A percentile compares a stretch with the other conserved stretches of the same genome.
Conservation (phyloP, 352 stramenopile genomes). For the Globisporangium spiculum region DNA sequence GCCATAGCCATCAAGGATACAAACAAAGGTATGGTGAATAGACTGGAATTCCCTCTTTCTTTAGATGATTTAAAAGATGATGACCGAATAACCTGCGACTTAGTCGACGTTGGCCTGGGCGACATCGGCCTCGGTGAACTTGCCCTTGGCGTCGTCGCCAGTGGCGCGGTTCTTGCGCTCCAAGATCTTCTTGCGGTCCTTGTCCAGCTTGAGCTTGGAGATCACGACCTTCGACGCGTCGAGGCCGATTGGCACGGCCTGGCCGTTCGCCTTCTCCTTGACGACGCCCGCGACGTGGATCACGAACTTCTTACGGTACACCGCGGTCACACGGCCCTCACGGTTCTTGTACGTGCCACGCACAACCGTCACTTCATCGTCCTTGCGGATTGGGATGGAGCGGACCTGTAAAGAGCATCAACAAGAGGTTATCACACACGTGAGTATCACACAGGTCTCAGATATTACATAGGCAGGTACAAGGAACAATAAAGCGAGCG, state of each 20-base stretch:
- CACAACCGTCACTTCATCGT: conserved; percentile 98
- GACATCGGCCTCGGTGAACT: conserved; percentile 89
- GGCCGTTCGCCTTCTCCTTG: conserved; percentile 98
- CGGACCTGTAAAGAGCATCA: conserved; percentile 71
- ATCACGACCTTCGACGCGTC: conserved; percentile 98
- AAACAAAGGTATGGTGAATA: conserved; percentile 1
- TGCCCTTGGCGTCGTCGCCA: conserved; percentile 81
- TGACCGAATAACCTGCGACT: conserved; percentile 21
- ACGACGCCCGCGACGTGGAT: conserved; percentile 99
- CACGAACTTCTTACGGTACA: conserved; percentile 99
- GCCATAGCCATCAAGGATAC: neutral
- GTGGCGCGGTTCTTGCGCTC: conserved; percentile 96
- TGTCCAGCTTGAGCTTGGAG: conserved; percentile 99
- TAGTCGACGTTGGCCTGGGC: conserved; percentile 90
- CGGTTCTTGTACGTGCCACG: conserved; percentile 97
- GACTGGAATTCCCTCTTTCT: conserved; percentile 37
- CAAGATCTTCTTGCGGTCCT: conserved; percentile 98
- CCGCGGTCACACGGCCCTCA: conserved; percentile 97
- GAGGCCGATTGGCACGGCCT: conserved; percentile 96
- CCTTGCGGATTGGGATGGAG: conserved; percentile 98
- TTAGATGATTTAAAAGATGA: conserved; percentile 15
- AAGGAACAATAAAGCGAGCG: neutral
- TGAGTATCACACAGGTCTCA: neutral
- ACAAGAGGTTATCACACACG: neutral
- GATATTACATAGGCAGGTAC: neutral